A percentile compares a stretch with the other conserved stretches of the same genome.
Conservation (phyloP, 148 eudicot genomes). For the Drosera capensis region DNA sequence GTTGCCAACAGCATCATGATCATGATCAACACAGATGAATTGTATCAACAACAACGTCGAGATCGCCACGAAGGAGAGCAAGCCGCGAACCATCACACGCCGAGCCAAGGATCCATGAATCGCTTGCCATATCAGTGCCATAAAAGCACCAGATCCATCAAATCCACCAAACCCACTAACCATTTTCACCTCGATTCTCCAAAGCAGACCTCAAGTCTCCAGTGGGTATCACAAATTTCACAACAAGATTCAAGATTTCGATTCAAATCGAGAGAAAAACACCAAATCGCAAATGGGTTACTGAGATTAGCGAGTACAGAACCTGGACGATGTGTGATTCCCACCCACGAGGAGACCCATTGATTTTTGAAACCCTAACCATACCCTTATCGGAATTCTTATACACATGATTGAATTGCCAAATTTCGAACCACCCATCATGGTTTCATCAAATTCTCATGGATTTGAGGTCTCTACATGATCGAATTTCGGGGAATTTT, state of each 20-base stretch:
- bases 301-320: constrained; percentile 63
- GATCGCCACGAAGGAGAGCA: constrained; percentile 34
- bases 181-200: constrained; percentile 6
- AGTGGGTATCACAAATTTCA: not conserved
- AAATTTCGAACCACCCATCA: not conserved
- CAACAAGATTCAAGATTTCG: not conserved
- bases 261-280: constrained; percentile 8
- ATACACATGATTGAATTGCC: constrained; percentile 10
- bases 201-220: not conserved
- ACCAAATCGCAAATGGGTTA: constrained; percentile 1
- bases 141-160: constrained; percentile 21
- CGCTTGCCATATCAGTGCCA: constrained; percentile 55
- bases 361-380: constrained; percentile 75
- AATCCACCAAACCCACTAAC: constrained; percentile 12
- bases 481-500: no score
- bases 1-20: constrained; percentile 22
- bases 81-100: constrained; percentile 33
- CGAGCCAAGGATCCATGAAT: constrained; percentile 46
- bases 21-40: constrained; percentile 24
- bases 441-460: not conserved
- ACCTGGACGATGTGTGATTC: constrained; percentile 98
- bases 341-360: constrained; percentile 98
- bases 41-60: constrained; percentile 39
- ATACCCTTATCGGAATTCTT: constrained; percentile 52
- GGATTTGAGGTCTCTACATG: no score